These are phyloP conservation scores for Angophora floribunda DNA, from an alignment of 345 rosid genomes.

Conservation along the genomic window DNA sequence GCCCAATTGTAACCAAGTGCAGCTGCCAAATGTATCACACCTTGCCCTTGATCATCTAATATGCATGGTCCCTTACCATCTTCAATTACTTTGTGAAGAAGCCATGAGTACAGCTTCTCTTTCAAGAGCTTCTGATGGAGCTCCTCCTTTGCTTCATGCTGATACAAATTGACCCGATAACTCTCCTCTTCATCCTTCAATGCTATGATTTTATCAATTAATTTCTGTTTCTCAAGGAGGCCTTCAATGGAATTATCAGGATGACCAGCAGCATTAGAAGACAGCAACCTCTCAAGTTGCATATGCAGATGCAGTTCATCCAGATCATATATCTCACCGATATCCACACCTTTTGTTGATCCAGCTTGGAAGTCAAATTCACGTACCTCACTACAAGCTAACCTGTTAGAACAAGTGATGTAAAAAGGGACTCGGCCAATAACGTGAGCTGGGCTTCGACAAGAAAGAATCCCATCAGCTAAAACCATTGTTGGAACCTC, in stretches of 20 bases:
- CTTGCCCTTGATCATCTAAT: slow-evolving; percentile 70
- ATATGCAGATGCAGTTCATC: slow-evolving; percentile 34
- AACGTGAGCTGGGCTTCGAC: slow-evolving; percentile 54
- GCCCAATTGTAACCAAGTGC: slow-evolving; percentile 96
- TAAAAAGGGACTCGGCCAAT: slow-evolving; percentile 82
- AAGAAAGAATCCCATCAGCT: slow-evolving; percentile 70
- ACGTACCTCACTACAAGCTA: slow-evolving; percentile 89
- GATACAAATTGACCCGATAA: slow-evolving; percentile 11
- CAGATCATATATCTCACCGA: slow-evolving; percentile 24
- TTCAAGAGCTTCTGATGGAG: slow-evolving; percentile 39
- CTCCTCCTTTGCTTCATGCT: slow-evolving; percentile 17
- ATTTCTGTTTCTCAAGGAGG: slow-evolving; percentile 32
- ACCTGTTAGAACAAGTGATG: slow-evolving; percentile 84
- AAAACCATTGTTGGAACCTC: slow-evolving; percentile 82
- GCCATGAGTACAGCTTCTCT: slow-evolving; percentile 69
- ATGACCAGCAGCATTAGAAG: slow-evolving; percentile 18
- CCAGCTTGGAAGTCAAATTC: slow-evolving; percentile 70
- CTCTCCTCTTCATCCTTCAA: slow-evolving; percentile 68
- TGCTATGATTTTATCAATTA: slow-evolving; percentile 44
- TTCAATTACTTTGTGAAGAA: slow-evolving; percentile 58
- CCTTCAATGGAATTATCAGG: slow-evolving; percentile 21
- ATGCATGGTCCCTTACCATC: slow-evolving; percentile 70
- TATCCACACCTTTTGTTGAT: slow-evolving; percentile 29
- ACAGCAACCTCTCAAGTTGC: slow-evolving; percentile 49
- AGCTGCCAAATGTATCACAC: slow-evolving; percentile 72